phyloP scores from a whole-genome alignment of 257 asterid species.

The Primulina eburnea region DNA sequence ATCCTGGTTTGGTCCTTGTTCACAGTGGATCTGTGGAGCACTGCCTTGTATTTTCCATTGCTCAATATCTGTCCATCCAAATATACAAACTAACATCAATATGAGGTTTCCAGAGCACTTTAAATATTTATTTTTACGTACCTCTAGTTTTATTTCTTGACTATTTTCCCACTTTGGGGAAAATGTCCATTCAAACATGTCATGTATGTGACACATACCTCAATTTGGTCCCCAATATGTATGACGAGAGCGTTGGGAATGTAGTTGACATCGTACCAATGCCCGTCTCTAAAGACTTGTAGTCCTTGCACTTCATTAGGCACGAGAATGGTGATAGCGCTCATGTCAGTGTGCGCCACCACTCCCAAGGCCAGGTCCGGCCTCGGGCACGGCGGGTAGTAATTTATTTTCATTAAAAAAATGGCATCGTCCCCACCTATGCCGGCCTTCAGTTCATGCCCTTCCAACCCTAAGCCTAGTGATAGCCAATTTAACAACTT shows the following conservation, averaged over 20 bases:
- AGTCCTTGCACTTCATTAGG: slow-evolving; percentile 87
- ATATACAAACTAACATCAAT: not conserved
- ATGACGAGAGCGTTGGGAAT: slow-evolving; percentile 75
- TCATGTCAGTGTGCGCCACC: slow-evolving; percentile 89
- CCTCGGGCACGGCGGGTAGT: slow-evolving; percentile 87
- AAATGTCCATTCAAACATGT: not conserved
- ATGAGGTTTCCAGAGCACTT: not conserved
- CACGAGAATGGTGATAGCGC: slow-evolving; percentile 62
- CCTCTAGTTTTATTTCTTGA: no score
- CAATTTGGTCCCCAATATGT: slow-evolving; percentile 87
- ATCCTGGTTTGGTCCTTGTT: slow-evolving; percentile 65
- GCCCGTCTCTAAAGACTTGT: slow-evolving; percentile 61
- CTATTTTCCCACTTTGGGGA: no score
- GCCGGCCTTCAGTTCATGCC: slow-evolving; percentile 43
- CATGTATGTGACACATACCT: slow-evolving; percentile 48
- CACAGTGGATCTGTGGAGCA: slow-evolving; percentile 57
- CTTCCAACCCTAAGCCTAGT: slow-evolving; percentile 58
- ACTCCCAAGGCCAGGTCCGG: slow-evolving; percentile 90
- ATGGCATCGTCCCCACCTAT: slow-evolving; percentile 59
- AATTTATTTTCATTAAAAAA: slow-evolving; percentile 69
- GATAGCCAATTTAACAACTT: slow-evolving; percentile 51
- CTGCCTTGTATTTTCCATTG: slow-evolving; percentile 69
- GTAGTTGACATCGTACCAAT: slow-evolving; percentile 80
- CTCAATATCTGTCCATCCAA: slow-evolving; percentile 48
- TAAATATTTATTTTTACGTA: no score